Evolutionary conservation across 2,329 filamentous ascomycete genomes (phyloP).

Genomic region (Ophiostoma perfectum): DNA sequence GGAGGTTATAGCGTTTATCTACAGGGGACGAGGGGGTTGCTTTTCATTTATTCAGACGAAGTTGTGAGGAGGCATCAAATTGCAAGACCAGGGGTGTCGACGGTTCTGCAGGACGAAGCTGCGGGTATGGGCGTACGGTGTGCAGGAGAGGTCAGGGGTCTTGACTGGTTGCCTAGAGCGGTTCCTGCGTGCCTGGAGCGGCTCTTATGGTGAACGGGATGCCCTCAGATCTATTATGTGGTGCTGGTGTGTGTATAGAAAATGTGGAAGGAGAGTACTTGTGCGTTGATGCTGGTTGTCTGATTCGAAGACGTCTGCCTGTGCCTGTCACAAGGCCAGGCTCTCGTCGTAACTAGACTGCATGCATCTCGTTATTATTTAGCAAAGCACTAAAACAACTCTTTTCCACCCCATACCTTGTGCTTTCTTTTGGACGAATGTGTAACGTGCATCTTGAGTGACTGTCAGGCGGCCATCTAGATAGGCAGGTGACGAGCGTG

Average conservation of each 20-base stretch:
- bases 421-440: not conserved
- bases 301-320: not conserved
- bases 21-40: conserved; percentile 32
- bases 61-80: conserved; percentile 25
- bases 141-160: not conserved
- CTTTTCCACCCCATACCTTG: not conserved
- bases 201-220: not conserved
- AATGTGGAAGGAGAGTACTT: conserved; percentile 2
- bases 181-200: not conserved
- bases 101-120: not conserved
- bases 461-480: too few relatives aligned
- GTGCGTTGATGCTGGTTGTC: not conserved
- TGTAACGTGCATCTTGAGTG: too few relatives aligned
- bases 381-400: not conserved
- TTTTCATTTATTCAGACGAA: not conserved
- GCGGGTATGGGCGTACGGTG: not conserved
- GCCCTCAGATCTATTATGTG: not conserved
- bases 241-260: not conserved
- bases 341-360: not conserved
- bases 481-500: too few relatives aligned
- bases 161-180: not conserved
- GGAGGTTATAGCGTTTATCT: conserved; percentile 32
- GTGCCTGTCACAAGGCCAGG: not conserved
- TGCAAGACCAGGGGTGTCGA: conserved; percentile 19
- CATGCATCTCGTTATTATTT: not conserved